phyloP scores from a whole-genome alignment of 73 alveolate species.

The Durusdinium trenchii region DNA sequence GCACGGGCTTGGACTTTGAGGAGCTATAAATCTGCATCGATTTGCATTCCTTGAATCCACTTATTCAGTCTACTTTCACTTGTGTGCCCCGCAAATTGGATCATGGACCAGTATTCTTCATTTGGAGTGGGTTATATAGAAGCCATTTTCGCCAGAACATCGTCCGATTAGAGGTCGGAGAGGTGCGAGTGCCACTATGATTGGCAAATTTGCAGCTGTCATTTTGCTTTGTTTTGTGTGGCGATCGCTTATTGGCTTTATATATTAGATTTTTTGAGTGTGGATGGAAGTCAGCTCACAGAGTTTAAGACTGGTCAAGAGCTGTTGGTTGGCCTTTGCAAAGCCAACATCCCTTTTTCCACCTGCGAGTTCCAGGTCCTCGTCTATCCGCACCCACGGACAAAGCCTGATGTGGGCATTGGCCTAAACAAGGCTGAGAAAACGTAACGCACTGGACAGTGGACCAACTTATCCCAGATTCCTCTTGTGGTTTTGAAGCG shows the following conservation, averaged over 20 bases:
- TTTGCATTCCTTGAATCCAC: background rate
- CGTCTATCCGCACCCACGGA: slow-evolving; percentile 86
- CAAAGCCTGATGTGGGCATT: slow-evolving; percentile 70
- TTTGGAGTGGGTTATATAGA: background rate
- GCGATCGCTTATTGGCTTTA: background rate
- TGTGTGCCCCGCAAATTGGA: background rate
- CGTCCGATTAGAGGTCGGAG: slow-evolving; percentile 81
- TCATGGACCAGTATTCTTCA: background rate
- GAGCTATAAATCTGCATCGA: background rate
- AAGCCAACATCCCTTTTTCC: background rate
- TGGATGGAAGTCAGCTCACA: background rate
- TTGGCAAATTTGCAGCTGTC: background rate
- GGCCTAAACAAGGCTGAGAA: slow-evolving; percentile 80
- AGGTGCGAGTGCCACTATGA: background rate
- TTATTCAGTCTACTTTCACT: background rate
- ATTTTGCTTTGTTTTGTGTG: background rate
- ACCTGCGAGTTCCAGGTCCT: background rate
- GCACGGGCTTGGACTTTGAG: slow-evolving; percentile 77
- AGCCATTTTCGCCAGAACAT: slow-evolving; percentile 32
- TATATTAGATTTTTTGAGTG: too few species aligned
- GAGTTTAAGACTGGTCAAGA: too few species aligned
- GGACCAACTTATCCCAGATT: too few species aligned
- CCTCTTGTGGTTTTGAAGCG: too few species aligned
- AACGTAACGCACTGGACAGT: background rate
- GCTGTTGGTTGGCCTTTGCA: background rate